Evolutionary conservation across 306 rosid genomes (phyloP), one percentile per base, ranked within the genome.

Genomic region (Cucumis sativus): DNA sequence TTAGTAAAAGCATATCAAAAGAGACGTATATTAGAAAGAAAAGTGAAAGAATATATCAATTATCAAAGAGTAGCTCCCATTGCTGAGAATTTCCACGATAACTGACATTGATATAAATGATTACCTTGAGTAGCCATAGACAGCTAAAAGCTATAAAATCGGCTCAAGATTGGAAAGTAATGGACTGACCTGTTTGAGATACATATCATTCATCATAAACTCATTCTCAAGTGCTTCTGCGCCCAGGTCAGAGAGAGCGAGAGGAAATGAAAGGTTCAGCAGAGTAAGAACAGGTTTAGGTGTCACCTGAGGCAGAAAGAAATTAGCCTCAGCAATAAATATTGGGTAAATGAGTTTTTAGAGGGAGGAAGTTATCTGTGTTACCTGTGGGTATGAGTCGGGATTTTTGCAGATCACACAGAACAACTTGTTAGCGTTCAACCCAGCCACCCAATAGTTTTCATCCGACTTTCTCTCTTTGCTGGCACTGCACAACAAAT

Each of bases 181-280:
- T 77, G 85, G 67, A 78, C 51, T n/a, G 54, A 95, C 99, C 97
- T 92, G 89, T 65, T 43, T 69, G 78, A 90, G 96, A 87, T 83
- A 86, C 93, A 86, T 89, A 84, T 57, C 82, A 82, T 92, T 95
- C 87, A 91, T 80, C 58, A 95, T 88, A 77, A 92, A 91, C 83
- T 88, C 96, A 35, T 91, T 92, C 82, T 95, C 97, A 81, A 87
- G 97, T 79, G 89, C 85, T 74, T 90, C 98, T 6, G 92, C 87
- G 77, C 97, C 99, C 80, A 91, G 89, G 81, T 95, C 99, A 78
- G 97, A 95, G 60, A 92, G 88, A 52, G 99, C 96, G 25, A 92
- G 92, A 75, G 99, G 97, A 84, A 92, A 89, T 33, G 96, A 92
- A 83, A 95, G 89, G 84, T 84, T 81, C 75, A 88, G 81, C 17